Evolutionary conservation across 2,329 filamentous ascomycete species (phyloP).

Genomic region (Hypomyces perniciosus): DNA sequence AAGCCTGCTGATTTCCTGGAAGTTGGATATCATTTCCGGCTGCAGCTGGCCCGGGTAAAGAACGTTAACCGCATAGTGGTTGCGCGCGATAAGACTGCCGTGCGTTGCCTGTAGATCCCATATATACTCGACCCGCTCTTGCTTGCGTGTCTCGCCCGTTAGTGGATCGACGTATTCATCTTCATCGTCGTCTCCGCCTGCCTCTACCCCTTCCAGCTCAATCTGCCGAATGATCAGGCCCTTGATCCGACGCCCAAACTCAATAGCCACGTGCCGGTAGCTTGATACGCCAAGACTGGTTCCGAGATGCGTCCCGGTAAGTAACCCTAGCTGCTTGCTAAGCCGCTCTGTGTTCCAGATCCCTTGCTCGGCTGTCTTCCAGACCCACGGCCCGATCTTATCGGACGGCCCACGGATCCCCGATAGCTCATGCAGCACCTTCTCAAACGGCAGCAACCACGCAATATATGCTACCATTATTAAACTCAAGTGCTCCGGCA

Average conservation of each 20-base stretch:
- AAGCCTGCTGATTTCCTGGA: conserved; percentile 5
- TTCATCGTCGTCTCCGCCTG: neutral
- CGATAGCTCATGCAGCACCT: conserved; percentile 5
- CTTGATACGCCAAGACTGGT: conserved; percentile 4
- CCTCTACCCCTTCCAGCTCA: neutral
- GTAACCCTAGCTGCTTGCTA: neutral
- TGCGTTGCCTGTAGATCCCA: conserved; percentile 12
- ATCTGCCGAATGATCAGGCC: conserved; percentile 3
- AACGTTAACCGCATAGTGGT: conserved; percentile 2
- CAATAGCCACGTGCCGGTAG: conserved; percentile 6
- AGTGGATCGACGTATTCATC: conserved; percentile 2
- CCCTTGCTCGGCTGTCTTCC: neutral
- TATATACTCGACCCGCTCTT: conserved; percentile 8
- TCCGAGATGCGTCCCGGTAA: neutral
- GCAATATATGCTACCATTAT: conserved; percentile 6
- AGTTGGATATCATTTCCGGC: too few relatives aligned
- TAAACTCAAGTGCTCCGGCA: conserved; percentile 1
- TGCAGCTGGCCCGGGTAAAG: too few relatives aligned
- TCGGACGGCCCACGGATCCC: neutral
- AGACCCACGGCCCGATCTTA: neutral
- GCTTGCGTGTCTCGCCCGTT: conserved; percentile 5
- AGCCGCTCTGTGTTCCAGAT: conserved; percentile 2
- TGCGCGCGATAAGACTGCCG: conserved; percentile 3
- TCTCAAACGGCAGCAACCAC: neutral
- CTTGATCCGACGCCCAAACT: neutral